Evolutionary conservation across 768 basidiomycete species (phyloP).

Genomic region (Hygrophoropsis aurantiaca): DNA sequence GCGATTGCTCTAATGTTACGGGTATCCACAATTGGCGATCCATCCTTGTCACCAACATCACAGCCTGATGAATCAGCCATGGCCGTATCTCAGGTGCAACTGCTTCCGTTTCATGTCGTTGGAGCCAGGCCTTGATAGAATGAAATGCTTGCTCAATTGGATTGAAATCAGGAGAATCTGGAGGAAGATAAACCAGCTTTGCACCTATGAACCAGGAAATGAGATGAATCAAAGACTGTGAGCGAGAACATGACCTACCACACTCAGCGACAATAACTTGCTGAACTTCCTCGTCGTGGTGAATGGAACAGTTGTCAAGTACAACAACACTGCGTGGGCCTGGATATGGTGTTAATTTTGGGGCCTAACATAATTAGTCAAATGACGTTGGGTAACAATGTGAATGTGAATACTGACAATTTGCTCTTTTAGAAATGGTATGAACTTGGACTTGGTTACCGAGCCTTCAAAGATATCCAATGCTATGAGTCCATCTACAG

Average conservation of each 20-base stretch:
- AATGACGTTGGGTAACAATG: too few species aligned
- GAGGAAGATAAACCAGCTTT: conserved; percentile 27
- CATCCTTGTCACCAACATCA: conserved; percentile 16
- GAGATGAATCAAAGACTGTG: too few species aligned
- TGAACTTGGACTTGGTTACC: conserved; percentile 29
- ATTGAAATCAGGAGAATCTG: conserved; percentile 37
- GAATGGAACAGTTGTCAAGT: conserved; percentile 41
- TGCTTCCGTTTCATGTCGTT: conserved; percentile 20
- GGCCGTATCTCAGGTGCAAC: too few species aligned
- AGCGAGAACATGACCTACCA: conserved; percentile 1
- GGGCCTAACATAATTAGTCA: conserved; percentile 13
- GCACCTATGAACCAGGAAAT: conserved; percentile 15
- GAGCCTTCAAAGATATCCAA: conserved; percentile 30
- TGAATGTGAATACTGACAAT: not conserved
- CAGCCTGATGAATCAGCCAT: conserved; percentile 22
- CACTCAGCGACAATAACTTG: conserved; percentile 23
- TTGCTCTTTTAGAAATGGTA: conserved; percentile 22
- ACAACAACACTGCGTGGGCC: conserved; percentile 34
- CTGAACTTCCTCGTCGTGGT: conserved; percentile 37
- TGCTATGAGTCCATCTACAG: conserved; percentile 23
- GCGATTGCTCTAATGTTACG: too few species aligned
- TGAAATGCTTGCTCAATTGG: conserved; percentile 36
- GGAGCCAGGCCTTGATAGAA: conserved; percentile 30
- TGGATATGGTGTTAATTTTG: conserved; percentile 34
- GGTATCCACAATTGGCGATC: conserved; percentile 24